These are phyloP conservation scores for Ambispora gerdemannii DNA, from an alignment of 192 early-diverging fungal genomes.

Conservation along the genomic window DNA sequence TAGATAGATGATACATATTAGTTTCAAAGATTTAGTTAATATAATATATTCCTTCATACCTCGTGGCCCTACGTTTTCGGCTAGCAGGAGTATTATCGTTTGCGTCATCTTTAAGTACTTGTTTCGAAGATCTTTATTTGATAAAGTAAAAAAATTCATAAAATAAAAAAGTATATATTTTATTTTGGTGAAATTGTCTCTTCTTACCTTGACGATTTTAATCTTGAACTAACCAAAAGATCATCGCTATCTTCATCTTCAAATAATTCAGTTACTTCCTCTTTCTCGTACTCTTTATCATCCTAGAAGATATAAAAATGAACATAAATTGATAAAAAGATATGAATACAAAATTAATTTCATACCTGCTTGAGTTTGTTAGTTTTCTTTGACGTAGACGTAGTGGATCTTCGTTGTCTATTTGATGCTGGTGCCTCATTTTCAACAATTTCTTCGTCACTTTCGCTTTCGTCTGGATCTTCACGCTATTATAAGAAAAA, in stretches of 20 bases:
- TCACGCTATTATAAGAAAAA: too few relatives aligned
- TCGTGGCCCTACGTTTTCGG: too few relatives aligned
- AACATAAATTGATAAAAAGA: background rate
- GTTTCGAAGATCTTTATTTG: background rate
- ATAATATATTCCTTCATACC: too few relatives aligned
- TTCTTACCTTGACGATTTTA: background rate
- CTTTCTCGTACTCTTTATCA: background rate
- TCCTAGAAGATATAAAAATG: background rate
- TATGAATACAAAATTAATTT: background rate
- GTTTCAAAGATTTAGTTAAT: too few relatives aligned
- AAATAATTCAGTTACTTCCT: background rate
- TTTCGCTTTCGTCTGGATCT: background rate
- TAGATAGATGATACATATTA: too few relatives aligned
- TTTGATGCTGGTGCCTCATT: background rate
- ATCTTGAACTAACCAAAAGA: background rate
- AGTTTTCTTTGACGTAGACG: background rate
- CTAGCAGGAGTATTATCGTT: too few relatives aligned
- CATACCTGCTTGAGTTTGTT: background rate
- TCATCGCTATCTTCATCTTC: background rate
- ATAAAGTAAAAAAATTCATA: background rate
- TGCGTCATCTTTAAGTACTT: too few relatives aligned
- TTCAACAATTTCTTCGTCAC: background rate
- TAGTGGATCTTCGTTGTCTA: too few relatives aligned
- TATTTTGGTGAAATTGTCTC: too few relatives aligned
- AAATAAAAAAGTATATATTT: too few relatives aligned